Percentiles rank a stretch among this genome's conserved stretches.
phyloP scores from a whole-genome alignment of 1,284 basidiomycete species.

The Ceratobasidium papillatum region DNA sequence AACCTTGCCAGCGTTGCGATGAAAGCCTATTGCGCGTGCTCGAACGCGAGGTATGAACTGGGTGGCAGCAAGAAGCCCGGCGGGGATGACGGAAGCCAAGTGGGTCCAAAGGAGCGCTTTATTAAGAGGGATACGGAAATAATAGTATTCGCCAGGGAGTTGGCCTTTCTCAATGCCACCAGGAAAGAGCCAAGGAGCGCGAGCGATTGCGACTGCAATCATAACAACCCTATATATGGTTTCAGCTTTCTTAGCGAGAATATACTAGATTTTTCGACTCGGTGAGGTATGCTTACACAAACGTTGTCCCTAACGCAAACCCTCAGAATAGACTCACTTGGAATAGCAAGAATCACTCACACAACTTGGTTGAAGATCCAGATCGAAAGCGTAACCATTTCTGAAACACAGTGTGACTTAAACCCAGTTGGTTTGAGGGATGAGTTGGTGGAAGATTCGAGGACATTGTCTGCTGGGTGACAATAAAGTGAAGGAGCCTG shows the following conservation, averaged over 20 bases:
- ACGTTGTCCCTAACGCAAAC: background rate
- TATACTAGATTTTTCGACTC: background rate
- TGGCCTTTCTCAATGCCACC: background rate
- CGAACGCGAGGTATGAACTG: constrained; percentile 31
- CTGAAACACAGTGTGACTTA: too few relatives aligned
- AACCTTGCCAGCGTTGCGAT: constrained; percentile 21
- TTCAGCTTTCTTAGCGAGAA: background rate
- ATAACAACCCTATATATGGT: background rate
- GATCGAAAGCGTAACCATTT: background rate
- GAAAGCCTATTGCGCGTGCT: background rate
- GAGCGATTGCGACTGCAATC: background rate
- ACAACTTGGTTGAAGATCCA: background rate
- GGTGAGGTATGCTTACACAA: too few relatives aligned
- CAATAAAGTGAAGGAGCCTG: too few relatives aligned
- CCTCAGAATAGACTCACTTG: too few relatives aligned
- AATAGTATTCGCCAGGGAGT: constrained; percentile 6
- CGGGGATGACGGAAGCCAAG: constrained; percentile 18
- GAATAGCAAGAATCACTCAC: background rate
- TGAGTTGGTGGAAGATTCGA: too few relatives aligned
- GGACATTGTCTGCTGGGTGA: too few relatives aligned
- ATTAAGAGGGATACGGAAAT: constrained; percentile 4
- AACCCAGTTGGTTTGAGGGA: too few relatives aligned
- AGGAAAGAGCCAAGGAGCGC: background rate
- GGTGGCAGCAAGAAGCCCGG: background rate
- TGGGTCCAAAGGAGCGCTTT: constrained; percentile 6